Evolutionary conservation across 2,329 filamentous ascomycete species (phyloP).

Genomic region (Trichoderma polysporum): DNA sequence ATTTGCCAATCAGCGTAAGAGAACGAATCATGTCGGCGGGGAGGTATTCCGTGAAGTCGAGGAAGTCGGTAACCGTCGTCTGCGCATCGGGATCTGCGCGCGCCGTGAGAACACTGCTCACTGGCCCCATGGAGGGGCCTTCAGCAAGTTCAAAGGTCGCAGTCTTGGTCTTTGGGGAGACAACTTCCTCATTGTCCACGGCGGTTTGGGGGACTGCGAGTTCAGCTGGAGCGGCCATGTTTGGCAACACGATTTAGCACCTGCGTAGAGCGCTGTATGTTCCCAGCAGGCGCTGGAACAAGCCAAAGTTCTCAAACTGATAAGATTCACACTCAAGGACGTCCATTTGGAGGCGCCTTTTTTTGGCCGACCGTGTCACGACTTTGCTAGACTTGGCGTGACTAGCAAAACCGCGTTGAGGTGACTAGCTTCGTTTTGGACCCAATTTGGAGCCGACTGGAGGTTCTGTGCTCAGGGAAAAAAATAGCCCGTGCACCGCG

Average conservation of each 20-base stretch:
- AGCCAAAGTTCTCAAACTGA: neutral
- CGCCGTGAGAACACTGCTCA: conserved; percentile 46
- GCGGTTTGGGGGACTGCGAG: conserved; percentile 5
- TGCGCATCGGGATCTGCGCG: conserved; percentile 65
- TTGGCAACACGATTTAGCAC: neutral
- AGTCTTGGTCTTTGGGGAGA: conserved; percentile 31
- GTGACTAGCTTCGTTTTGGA: neutral
- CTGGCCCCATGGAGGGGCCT: conserved; percentile 33
- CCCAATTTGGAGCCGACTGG: neutral
- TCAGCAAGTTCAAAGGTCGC: conserved; percentile 30
- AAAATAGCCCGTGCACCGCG: neutral
- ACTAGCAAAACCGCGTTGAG: conserved; percentile 13
- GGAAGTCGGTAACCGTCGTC: conserved; percentile 68
- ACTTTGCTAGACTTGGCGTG: neutral
- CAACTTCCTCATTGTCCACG: conserved; percentile 28
- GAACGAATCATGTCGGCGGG: conserved; percentile 66
- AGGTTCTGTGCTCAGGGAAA: neutral
- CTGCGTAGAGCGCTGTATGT: neutral
- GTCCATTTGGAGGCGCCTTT: conserved; percentile 14
- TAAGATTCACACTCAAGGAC: neutral
- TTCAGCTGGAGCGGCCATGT: conserved; percentile 30
- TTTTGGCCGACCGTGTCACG: conserved; percentile 9
- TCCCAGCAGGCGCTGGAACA: neutral
- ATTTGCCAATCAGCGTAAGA: conserved; percentile 63
- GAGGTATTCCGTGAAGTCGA: conserved; percentile 69